These are phyloP conservation scores for Aspergillus bridgeri DNA, from an alignment of 495 filamentous ascomycete genomes.

Conservation along the genomic window DNA sequence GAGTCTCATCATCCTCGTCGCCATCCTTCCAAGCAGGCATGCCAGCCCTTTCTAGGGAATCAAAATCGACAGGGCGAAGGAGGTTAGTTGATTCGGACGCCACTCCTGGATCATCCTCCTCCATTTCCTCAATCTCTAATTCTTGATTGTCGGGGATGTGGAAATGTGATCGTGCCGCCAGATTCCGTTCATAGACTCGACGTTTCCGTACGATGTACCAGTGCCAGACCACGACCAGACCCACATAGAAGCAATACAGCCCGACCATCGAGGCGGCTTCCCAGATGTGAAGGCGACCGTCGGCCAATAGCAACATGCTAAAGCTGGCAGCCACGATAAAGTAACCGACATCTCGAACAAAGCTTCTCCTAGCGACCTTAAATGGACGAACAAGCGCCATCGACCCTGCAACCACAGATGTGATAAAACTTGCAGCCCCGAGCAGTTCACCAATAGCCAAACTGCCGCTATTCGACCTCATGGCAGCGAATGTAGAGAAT, in stretches of 20 bases:
- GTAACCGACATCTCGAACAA: slow-evolving; percentile 89
- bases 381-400: slow-evolving; percentile 96
- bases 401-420: slow-evolving; percentile 93
- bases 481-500: slow-evolving; percentile 97
- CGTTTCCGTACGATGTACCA: slow-evolving; percentile 68
- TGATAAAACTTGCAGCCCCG: slow-evolving; percentile 94
- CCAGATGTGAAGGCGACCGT: slow-evolving; percentile 81
- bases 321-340: slow-evolving; percentile 87
- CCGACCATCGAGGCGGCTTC: slow-evolving; percentile 88
- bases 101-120: slow-evolving; percentile 67
- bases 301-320: slow-evolving; percentile 81
- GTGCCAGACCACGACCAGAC: slow-evolving; percentile 88
- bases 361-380: slow-evolving; percentile 80
- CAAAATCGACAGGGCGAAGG: slow-evolving; percentile 60
- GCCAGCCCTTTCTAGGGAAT: slow-evolving; percentile 63
- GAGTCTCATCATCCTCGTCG: slow-evolving; percentile 68
- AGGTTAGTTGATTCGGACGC: slow-evolving; percentile 51
- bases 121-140: slow-evolving; percentile 62
- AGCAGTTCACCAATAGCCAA: slow-evolving; percentile 94
- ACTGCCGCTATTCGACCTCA: slow-evolving; percentile 93
- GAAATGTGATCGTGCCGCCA: slow-evolving; percentile 70
- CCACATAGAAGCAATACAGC: slow-evolving; percentile 89
- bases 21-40: slow-evolving; percentile 45
- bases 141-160: slow-evolving; percentile 66
- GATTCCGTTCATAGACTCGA: slow-evolving; percentile 57